A percentile compares a stretch with the other conserved stretches of the same genome.
Evolutionary conservation across 352 stramenopile species (phyloP).

Genomic region (Globisporangium irregulare): DNA sequence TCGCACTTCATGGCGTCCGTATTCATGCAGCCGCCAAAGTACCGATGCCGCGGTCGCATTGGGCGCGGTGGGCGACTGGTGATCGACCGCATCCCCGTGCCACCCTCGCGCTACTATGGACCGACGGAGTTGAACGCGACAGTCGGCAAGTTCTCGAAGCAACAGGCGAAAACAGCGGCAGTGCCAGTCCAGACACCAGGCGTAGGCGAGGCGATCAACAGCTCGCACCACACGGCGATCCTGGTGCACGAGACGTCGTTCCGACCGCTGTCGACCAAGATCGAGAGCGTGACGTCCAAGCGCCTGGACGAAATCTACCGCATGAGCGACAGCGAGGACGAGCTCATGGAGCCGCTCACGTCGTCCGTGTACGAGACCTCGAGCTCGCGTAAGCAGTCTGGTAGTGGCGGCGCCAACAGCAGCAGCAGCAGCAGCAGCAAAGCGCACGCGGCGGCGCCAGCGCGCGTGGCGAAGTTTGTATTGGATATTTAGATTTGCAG

Average conservation of each 20-base stretch:
- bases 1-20: slow-evolving; percentile 62
- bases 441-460: slow-evolving; percentile 13
- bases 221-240: slow-evolving; percentile 45
- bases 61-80: slow-evolving; percentile 69
- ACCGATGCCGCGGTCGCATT: slow-evolving; percentile 63
- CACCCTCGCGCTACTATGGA: slow-evolving; percentile 49
- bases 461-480: slow-evolving; percentile 58
- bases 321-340: slow-evolving; percentile 87
- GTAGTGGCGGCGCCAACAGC: slow-evolving; percentile 15
- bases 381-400: slow-evolving; percentile 33
- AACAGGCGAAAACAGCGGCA: slow-evolving; percentile 3
- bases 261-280: slow-evolving; percentile 43
- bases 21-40: slow-evolving; percentile 72
- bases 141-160: slow-evolving; percentile 13
- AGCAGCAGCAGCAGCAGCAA: slow-evolving; percentile 12
- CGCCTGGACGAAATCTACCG: slow-evolving; percentile 75
- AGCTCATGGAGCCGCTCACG: slow-evolving; percentile 61
- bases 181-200: slow-evolving; percentile 15
- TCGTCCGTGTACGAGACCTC: slow-evolving; percentile 48
- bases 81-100: slow-evolving; percentile 70
- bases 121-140: slow-evolving; percentile 50
- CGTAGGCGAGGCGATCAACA: slow-evolving; percentile 38
- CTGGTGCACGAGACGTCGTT: slow-evolving; percentile 67
- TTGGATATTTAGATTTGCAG: slow-evolving; percentile 29
- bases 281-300: slow-evolving; percentile 50